Evolutionary conservation across 768 basidiomycete genomes (phyloP).

Genomic region (Phylloporus arenicola): DNA sequence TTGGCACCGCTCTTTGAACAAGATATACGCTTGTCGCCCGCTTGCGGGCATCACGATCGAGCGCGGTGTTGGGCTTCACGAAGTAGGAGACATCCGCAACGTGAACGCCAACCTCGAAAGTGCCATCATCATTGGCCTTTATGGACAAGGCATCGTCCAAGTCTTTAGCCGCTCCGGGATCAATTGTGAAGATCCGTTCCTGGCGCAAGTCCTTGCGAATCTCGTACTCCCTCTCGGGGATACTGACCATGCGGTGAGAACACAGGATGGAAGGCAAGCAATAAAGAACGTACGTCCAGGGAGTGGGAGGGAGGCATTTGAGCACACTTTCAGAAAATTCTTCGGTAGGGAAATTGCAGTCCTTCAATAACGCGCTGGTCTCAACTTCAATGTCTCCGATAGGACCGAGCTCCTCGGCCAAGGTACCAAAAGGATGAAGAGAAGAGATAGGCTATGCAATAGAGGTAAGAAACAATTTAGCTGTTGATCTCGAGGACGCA

Average conservation of each 20-base stretch:
- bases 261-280: not conserved
- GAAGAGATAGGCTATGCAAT: constrained; percentile 77
- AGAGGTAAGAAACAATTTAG: constrained; percentile 14
- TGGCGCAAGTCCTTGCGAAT: constrained; percentile 81
- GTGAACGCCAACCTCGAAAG: constrained; percentile 90
- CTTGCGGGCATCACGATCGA: constrained; percentile 97
- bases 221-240: constrained; percentile 87
- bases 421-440: constrained; percentile 95
- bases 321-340: constrained; percentile 93
- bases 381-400: constrained; percentile 99
- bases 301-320: constrained; percentile 93
- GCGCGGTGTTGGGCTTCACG: constrained; percentile 90
- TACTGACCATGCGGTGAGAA: constrained; percentile 38
- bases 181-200: constrained; percentile 89
- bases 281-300: constrained; percentile 68
- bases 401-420: constrained; percentile 95
- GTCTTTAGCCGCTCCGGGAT: constrained; percentile 85
- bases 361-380: constrained; percentile 94
- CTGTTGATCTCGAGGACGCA: constrained; percentile 37
- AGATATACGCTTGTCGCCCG: constrained; percentile 96
- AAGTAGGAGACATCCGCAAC: constrained; percentile 96
- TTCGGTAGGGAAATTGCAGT: constrained; percentile 98
- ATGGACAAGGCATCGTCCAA: constrained; percentile 94
- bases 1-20: constrained; percentile 91
- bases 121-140: constrained; percentile 85